Conservation (phyloP, 192 early-diverging fungal species). For the Spinellus fusiger region DNA sequence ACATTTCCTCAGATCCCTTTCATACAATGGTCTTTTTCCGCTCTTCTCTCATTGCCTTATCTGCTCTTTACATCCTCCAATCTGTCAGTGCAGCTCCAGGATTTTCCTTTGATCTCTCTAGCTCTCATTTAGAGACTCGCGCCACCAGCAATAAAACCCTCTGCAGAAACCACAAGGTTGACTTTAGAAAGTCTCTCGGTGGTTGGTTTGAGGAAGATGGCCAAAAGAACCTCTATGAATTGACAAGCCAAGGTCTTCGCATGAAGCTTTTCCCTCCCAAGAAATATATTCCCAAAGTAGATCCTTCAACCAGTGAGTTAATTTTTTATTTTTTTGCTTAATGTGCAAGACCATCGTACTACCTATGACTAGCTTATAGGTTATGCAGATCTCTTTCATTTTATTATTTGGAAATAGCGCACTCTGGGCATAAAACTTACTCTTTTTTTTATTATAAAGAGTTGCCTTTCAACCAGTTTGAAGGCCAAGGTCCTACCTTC, state of each 20-base stretch:
- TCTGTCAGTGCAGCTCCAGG: background rate
- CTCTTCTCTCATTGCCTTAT: background rate
- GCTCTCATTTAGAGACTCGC: too few species aligned
- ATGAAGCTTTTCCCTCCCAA: background rate
- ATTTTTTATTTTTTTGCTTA: background rate
- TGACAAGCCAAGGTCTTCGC: background rate
- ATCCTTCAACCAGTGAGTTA: background rate
- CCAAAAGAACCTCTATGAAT: background rate
- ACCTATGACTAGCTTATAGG: background rate
- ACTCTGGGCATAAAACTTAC: too few species aligned
- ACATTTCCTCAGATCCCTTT: too few species aligned
- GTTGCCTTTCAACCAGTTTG: constrained; percentile 9
- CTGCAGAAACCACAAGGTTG: background rate
- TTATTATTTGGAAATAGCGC: too few species aligned
- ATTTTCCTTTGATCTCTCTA: too few species aligned
- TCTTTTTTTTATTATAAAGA: background rate
- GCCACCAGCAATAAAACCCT: background rate
- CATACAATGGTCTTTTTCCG: background rate
- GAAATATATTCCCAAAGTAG: background rate
- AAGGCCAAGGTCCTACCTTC: constrained; percentile 15
- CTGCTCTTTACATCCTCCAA: background rate
- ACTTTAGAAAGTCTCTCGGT: background rate
- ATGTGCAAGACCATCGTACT: background rate
- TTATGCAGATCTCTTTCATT: background rate
- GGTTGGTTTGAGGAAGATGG: background rate